These are phyloP conservation scores for Cladophialophora psammophila DNA, from an alignment of 2,329 filamentous ascomycete species.

Conservation along the genomic window DNA sequence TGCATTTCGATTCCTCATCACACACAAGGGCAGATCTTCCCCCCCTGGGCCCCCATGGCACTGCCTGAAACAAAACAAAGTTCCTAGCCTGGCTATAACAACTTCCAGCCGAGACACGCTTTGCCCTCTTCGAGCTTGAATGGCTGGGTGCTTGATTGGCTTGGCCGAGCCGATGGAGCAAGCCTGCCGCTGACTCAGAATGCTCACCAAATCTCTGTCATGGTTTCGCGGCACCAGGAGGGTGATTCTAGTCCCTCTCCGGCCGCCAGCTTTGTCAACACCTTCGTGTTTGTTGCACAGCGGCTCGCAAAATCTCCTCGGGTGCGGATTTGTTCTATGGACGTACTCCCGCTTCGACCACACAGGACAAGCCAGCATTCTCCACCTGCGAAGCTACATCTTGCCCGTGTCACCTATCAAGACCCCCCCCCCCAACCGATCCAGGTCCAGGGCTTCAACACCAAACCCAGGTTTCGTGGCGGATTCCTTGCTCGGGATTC, in stretches of 20 bases:
- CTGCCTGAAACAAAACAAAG: conserved; percentile 12
- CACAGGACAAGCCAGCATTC: not conserved
- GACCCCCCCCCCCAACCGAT: not conserved
- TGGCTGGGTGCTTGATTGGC: conserved; percentile 22
- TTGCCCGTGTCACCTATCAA: conserved; percentile 3
- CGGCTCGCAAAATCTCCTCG: conserved; percentile 16
- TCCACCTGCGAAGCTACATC: not conserved
- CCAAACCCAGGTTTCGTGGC: not conserved
- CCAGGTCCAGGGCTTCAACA: not conserved
- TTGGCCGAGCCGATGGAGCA: not conserved
- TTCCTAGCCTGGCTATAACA: conserved; percentile 17
- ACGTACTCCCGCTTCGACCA: not conserved
- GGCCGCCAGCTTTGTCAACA: conserved; percentile 18
- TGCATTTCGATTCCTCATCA: not conserved
- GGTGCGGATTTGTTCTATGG: not conserved
- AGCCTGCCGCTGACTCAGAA: conserved; percentile 29
- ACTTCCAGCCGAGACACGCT: conserved; percentile 7
- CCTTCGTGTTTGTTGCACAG: not conserved
- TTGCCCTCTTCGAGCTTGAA: conserved; percentile 27
- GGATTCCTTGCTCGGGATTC: not conserved
- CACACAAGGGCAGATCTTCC: not conserved
- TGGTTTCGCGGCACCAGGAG: conserved; percentile 1
- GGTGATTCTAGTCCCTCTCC: conserved; percentile 1
- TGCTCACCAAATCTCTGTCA: conserved; percentile 34
- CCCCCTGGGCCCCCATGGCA: not conserved